Evolutionary conservation across 176 grass and related monocot genomes (phyloP).

Genomic region (Leersia perrieri): DNA sequence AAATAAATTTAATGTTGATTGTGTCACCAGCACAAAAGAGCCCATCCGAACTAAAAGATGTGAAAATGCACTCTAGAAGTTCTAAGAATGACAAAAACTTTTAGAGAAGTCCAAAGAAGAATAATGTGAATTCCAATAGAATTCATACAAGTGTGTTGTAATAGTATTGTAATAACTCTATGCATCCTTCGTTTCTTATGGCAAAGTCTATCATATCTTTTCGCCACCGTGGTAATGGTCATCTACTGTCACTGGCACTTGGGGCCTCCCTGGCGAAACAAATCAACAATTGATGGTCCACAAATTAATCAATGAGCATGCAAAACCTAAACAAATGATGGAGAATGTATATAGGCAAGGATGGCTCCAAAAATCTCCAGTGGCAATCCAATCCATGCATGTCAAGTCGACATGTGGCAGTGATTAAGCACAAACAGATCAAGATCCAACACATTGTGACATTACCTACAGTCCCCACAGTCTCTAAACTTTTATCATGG

Average conservation of each 20-base stretch:
- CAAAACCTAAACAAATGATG: background rate
- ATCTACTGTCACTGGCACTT: background rate
- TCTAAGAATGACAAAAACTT: too few relatives aligned
- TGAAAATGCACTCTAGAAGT: background rate
- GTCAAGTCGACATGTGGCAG: background rate
- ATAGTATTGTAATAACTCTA: too few relatives aligned
- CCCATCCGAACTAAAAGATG: background rate
- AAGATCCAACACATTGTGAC: background rate
- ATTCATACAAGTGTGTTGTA: too few relatives aligned
- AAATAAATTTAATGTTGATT: background rate
- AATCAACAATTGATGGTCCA: background rate
- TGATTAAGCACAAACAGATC: background rate
- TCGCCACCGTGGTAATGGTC: too few relatives aligned
- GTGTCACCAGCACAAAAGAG: too few relatives aligned
- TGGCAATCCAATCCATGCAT: background rate
- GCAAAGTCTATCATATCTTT: too few relatives aligned
- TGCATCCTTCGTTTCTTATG: too few relatives aligned
- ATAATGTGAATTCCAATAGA: too few relatives aligned
- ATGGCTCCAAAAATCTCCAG: background rate
- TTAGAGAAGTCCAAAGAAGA: too few relatives aligned
- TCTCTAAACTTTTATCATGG: background rate
- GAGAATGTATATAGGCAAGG: too few relatives aligned
- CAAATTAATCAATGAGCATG: background rate
- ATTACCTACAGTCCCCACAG: background rate
- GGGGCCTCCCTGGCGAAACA: background rate